A percentile compares a stretch with the other conserved stretches of the same genome.
phyloP scores from a whole-genome alignment of 352 stramenopile genomes.

The Phytopythium litorale region DNA sequence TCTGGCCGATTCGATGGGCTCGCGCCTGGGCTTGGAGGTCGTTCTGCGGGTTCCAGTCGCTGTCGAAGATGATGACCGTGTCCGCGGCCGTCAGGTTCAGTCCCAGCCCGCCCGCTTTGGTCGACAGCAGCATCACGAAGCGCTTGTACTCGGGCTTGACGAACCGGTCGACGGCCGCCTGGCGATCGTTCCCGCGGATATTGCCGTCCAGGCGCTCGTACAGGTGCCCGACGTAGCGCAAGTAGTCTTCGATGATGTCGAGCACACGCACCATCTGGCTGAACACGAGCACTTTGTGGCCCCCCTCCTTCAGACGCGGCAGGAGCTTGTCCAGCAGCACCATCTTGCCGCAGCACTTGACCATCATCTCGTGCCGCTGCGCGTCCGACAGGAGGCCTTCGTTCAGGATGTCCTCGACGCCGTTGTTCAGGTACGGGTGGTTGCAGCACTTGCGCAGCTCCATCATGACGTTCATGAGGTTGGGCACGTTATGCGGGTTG shows the following conservation, averaged over 20 bases:
- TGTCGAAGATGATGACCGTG: conserved; percentile 98
- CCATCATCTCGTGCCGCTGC: conserved; percentile 91
- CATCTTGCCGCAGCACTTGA: conserved; percentile 99
- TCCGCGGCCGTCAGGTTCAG: conserved; percentile 93
- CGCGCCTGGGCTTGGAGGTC: conserved; percentile 94
- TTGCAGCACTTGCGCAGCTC: conserved; percentile 91
- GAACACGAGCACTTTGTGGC: conserved; percentile 99
- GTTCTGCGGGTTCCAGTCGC: conserved; percentile 98
- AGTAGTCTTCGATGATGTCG: conserved; percentile 99
- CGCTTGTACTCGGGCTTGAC: conserved; percentile 90
- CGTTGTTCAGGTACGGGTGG: conserved; percentile 91
- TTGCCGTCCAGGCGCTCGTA: conserved; percentile 98
- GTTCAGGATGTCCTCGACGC: conserved; percentile 87
- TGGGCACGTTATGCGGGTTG: conserved; percentile 81
- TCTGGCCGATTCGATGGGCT: conserved; percentile 91
- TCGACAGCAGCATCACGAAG: conserved; percentile 98
- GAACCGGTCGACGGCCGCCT: conserved; percentile 85
- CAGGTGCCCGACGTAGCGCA: conserved; percentile 89
- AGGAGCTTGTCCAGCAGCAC: conserved; percentile 99
- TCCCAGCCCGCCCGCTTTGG: conserved; percentile 94
- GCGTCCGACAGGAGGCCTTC: conserved; percentile 70
- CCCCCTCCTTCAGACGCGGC: conserved; percentile 94
- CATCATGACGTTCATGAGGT: conserved; percentile 93
- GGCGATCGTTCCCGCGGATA: conserved; percentile 90
- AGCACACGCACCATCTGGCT: conserved; percentile 99